Evolutionary conservation across 192 early-diverging fungal genomes (phyloP), one percentile per base, ranked within the genome.

Genomic region (Coemansia sp.): DNA sequence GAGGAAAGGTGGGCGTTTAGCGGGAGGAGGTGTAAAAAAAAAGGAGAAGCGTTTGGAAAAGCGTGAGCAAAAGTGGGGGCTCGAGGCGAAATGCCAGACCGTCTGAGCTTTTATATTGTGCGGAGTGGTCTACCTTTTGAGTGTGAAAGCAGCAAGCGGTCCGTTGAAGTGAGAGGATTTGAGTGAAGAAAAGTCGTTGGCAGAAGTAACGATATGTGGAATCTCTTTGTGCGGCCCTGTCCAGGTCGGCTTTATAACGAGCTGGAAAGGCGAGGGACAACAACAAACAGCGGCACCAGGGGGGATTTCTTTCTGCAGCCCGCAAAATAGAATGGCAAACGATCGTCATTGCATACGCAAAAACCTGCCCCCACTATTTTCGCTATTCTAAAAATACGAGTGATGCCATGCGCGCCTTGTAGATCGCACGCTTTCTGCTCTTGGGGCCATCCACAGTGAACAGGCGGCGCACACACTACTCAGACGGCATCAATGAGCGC

Each of bases 131-230:
- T 51, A 60, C 45, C 58, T 73, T 73, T 42, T 59, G 24, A 20
- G 16, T 45, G 42, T 39, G 53, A 65, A 65, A 62, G 13, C 26
- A 39, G 33, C 40, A 70, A 77, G 61, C 67, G 76, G 76, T 79
- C 76, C 39, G 67, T 51, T 20, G 46, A 43, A 59, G 59, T 45
- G 60, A 13, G 39, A 61, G 50, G 58, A 59, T 66, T 59, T 23
- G 57, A 66, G 35, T 46, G 46, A 14, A 66, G 70, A 66, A 79
- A 79, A 73, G 76, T 79, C 76, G 76, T 57, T 77, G 62, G 45
- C 37, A 69, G 67, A 56, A 59, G 65, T 55, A 75, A 77, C 76
- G 76, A 77, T 77, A 70, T 59, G 42, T 58, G 65, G 51, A 51
- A 64, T 61, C 34, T 14, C 70, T 77, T 67, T 77, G 65, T 78